A percentile compares a stretch with the other conserved stretches of the same genome.
Evolutionary conservation across 2,329 filamentous ascomycete genomes (phyloP).

Genomic region (Orbilia ellipsospora): DNA sequence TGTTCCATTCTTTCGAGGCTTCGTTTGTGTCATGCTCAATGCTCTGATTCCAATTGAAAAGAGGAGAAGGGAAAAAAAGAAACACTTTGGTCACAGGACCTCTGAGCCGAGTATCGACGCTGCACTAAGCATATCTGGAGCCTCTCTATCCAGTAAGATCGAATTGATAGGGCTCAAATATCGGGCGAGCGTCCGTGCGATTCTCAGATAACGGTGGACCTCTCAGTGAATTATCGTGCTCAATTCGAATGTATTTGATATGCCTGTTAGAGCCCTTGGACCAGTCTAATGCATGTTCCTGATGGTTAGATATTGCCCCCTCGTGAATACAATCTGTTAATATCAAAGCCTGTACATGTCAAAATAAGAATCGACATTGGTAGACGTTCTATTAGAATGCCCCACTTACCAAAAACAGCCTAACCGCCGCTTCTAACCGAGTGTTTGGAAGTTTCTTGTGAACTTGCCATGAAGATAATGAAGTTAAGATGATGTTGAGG

Average conservation of each 20-base stretch:
- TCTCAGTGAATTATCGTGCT: no score
- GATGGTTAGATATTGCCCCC: no score
- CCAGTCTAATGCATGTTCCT: no score
- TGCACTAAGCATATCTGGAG: conserved; percentile 12
- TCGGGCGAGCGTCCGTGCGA: conserved; percentile 36
- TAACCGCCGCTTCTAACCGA: conserved; percentile 26
- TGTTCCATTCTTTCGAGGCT: conserved; percentile 7
- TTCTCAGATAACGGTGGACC: background rate
- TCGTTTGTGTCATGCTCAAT: conserved; percentile 5
- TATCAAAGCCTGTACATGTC: no score
- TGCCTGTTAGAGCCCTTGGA: no score
- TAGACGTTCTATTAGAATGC: no score
- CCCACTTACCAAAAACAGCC: no score
- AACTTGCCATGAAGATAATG: background rate
- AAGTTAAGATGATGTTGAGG: conserved; percentile 8
- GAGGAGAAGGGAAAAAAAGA: conserved; percentile 27
- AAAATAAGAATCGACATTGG: no score
- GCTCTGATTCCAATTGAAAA: background rate
- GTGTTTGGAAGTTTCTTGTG: background rate
- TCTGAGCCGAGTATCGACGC: conserved; percentile 10
- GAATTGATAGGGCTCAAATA: conserved; percentile 16
- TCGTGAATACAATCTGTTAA: no score
- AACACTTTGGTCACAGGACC: conserved; percentile 43
- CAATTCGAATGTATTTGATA: no score
- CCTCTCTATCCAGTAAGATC: conserved; percentile 22